Evolutionary conservation across 2,329 filamentous ascomycete species (phyloP), one percentile per base, ranked within the genome.

Genomic region (Ceratocystis lukuohia): DNA sequence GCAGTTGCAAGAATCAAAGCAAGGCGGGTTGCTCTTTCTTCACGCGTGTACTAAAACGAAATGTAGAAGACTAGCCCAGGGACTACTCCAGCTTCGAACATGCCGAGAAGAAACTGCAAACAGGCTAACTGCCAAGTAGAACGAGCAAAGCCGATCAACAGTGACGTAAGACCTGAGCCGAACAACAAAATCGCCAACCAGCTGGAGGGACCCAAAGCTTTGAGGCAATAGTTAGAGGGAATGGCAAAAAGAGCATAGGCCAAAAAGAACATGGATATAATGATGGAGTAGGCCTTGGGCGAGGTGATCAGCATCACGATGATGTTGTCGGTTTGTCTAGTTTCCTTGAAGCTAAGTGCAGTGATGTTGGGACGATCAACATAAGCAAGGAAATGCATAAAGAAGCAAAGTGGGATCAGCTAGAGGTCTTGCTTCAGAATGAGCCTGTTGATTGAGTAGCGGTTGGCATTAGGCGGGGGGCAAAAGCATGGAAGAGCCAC

Each of bases 31-130:
- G 86, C 87, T 2, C 88, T 80, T 74, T 91, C 88, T 20, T 83
- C 80, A 70, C 84, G 83, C 57, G 81, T 84, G 74, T 91, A 91
- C 80, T 88, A 91, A 69, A 89, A 84, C 0, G 88, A 90, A 61
- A 91, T 76, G 70, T 89, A 89, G 74, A 84, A 77, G 0, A 84
- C 82, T 70, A 89, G 75, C 0, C 86, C 85, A 0, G 85, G 85
- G 68, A 89, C 89, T 1, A 90, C 75, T 0, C 87, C 88, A 3
- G 86, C 87, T 75, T 91, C 88, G 53, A 87, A 82, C 4, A 83
- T 77, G 3, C 88, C 88, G 0, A 91, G 79, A 7, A 91, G 73
- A 30, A 91, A 80, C 5, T 88, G 83, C 69, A 87, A 84, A 5
- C 79, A 86, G 1, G 88, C 80, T n/a, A 91, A 77, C 8, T 82